These are phyloP conservation scores for Phytopythium chamaehyphon DNA, from an alignment of 352 stramenopile species.

Conservation along the genomic window DNA sequence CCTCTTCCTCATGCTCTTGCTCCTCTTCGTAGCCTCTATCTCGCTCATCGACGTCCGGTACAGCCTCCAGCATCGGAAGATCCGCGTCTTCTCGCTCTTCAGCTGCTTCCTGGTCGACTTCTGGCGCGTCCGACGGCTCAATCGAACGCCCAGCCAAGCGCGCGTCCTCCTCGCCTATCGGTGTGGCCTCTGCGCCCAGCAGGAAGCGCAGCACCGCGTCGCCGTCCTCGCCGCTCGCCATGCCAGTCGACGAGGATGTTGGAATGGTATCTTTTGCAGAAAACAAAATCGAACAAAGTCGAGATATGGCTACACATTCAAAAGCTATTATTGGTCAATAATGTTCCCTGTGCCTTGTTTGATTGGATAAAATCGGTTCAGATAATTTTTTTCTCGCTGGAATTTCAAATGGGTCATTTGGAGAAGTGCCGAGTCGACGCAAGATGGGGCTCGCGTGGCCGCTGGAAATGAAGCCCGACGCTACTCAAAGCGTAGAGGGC, in stretches of 20 bases:
- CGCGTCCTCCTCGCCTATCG: constrained; percentile 1
- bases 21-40: not conserved
- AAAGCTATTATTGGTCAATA: too few relatives aligned
- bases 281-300: constrained; percentile 3
- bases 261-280: constrained; percentile 1
- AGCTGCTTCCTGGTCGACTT: not conserved
- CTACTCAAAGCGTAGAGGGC: too few relatives aligned
- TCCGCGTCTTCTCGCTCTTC: not conserved
- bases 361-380: too few relatives aligned
- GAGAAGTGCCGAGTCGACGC: too few relatives aligned
- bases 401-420: too few relatives aligned
- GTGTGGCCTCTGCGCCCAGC: constrained; percentile 1
- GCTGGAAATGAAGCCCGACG: too few relatives aligned
- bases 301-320: too few relatives aligned
- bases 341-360: too few relatives aligned
- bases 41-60: not conserved
- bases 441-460: too few relatives aligned
- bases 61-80: not conserved
- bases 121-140: not conserved
- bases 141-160: constrained; percentile 3
- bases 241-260: not conserved
- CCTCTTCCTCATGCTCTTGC: not conserved
- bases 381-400: too few relatives aligned
- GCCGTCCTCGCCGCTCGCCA: not conserved
- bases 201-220: constrained; percentile 7